Base-by-base conservation (phyloP, 163 green algal genomes). In the Scenedesmus sp. region DNA sequence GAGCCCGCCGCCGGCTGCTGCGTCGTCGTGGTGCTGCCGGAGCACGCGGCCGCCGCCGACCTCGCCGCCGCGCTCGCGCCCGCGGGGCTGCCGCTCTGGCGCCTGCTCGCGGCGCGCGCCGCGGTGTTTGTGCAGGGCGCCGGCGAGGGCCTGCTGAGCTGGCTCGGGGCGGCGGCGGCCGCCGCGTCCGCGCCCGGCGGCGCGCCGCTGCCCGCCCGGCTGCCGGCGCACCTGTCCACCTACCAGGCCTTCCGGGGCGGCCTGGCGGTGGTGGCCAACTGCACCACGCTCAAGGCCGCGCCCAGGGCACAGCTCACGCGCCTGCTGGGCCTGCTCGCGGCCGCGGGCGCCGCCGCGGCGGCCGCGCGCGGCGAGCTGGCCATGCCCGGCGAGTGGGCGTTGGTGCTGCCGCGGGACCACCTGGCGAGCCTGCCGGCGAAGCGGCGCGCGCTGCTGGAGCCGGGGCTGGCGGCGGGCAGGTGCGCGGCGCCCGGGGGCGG, bases 321-420 rank as follows among this genome's bases (percentile, higher is more conserved):
- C 26, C 45, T 74, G n/a, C 64, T 74, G 64, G 20, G n/a, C 17
- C 64, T 74, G 44, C 47, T 74, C 29, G 26, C 45, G 20, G 45
- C 34, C 45, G 26, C 64, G 60, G 64, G 20, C 51, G 64, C 45
- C 11, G 45, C 45, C 45, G 24, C 28, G 45, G 64, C 28, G 45
- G 45, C 36, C n/a, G 64, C 31, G 64, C 45, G 56, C 28, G 56
- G 39, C 28, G n/a, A n/a, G 56, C 56, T 64, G 56, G 56, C 36
- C 24, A 29, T 28, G 0, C 28, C 22, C 28, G 56, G 56, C 28
- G 28, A 64, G 28, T 64, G 56, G 56, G 26, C 18, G 5, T 6
- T 64, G 56, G 4, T 22, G 24, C 15, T 64, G 10, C 13, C 28
- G 56, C 56, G 56, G 56, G 28, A 29, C 56, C 36, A 28, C 28